phyloP scores from a whole-genome alignment of 495 filamentous ascomycete species.

The Amorphotheca resinae region DNA sequence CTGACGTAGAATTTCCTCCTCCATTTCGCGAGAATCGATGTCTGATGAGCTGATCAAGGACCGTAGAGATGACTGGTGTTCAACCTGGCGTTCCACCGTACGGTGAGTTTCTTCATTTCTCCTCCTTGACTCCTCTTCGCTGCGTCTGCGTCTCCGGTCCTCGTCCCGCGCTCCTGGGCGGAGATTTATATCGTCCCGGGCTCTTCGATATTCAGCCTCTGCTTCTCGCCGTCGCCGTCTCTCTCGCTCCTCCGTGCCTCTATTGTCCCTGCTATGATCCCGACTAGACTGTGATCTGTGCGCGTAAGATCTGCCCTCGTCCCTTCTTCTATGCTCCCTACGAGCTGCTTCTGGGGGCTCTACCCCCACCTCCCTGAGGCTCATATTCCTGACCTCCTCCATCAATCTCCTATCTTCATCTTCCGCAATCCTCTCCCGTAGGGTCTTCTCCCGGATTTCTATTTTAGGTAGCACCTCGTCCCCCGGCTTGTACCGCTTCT shows the following conservation, averaged over 20 bases:
- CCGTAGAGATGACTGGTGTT: slow-evolving; percentile 76
- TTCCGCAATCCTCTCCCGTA: slow-evolving; percentile 36
- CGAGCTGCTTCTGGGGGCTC: slow-evolving; percentile 25
- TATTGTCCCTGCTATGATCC: slow-evolving; percentile 17
- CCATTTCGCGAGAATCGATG: slow-evolving; percentile 57
- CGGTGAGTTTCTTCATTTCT: slow-evolving; percentile 22
- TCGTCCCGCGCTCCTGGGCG: slow-evolving; percentile 21
- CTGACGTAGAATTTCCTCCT: slow-evolving; percentile 79
- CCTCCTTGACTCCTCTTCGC: slow-evolving; percentile 20
- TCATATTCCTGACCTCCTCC: slow-evolving; percentile 56
- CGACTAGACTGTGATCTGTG: slow-evolving; percentile 12
- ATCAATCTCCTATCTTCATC: slow-evolving; percentile 59
- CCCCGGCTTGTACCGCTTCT: slow-evolving; percentile 58
- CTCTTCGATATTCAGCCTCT: slow-evolving; percentile 21
- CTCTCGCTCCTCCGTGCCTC: slow-evolving; percentile 20
- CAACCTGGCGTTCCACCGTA: slow-evolving; percentile 42
- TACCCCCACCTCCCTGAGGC: slow-evolving; percentile 52
- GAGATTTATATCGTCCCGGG: slow-evolving; percentile 23
- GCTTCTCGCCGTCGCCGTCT: slow-evolving; percentile 23
- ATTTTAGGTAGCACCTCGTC: slow-evolving; percentile 59
- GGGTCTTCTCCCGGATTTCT: slow-evolving; percentile 26
- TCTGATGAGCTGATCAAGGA: slow-evolving; percentile 70
- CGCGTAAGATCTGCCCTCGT: slow-evolving; percentile 27
- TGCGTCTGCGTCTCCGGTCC: slow-evolving; percentile 21
- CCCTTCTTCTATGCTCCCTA: slow-evolving; percentile 34